Evolutionary conservation across 805 yeast species (phyloP).

Genomic region (Komagataella ulmi): DNA sequence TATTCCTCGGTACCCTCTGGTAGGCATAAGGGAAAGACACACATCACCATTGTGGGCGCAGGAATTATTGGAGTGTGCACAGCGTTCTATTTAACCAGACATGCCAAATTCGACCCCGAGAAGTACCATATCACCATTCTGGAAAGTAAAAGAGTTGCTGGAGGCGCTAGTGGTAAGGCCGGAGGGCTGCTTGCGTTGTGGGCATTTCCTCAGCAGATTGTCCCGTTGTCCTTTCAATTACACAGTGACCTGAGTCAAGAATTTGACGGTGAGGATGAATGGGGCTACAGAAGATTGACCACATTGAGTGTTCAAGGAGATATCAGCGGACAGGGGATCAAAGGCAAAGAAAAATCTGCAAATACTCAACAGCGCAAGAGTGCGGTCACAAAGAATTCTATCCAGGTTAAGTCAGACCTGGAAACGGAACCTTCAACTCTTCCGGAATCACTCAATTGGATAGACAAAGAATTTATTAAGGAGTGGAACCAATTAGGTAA

Average conservation of each 20-base stretch:
- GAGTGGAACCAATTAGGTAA: conserved; percentile 78
- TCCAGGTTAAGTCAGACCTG: conserved; percentile 15
- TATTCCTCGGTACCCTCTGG: conserved; percentile 28
- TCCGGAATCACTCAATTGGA: conserved; percentile 71
- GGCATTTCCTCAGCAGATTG: conserved; percentile 95
- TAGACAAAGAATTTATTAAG: conserved; percentile 45
- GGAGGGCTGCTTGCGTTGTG: conserved; percentile 91
- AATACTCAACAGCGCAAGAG: conserved; percentile 4
- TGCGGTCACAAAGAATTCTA: conserved; percentile 19
- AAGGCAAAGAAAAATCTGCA: background rate
- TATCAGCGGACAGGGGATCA: conserved; percentile 19
- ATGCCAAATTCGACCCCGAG: conserved; percentile 62
- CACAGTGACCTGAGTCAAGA: conserved; percentile 74
- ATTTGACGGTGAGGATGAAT: conserved; percentile 71
- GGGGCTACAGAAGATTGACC: conserved; percentile 88
- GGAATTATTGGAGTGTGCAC: conserved; percentile 95
- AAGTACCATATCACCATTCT: conserved; percentile 73
- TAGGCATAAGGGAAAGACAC: conserved; percentile 47
- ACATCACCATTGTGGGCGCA: conserved; percentile 81
- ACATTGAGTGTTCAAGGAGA: conserved; percentile 86
- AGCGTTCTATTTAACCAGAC: conserved; percentile 77
- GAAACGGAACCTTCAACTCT: conserved; percentile 11
- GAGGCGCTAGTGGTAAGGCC: conserved; percentile 96
- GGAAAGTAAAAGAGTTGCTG: conserved; percentile 88
- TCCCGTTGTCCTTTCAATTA: conserved; percentile 71